A percentile compares a stretch with the other conserved stretches of the same genome.
These are phyloP conservation scores for Letharia columbiana DNA, from an alignment of 495 filamentous ascomycete species.

Conservation along the genomic window DNA sequence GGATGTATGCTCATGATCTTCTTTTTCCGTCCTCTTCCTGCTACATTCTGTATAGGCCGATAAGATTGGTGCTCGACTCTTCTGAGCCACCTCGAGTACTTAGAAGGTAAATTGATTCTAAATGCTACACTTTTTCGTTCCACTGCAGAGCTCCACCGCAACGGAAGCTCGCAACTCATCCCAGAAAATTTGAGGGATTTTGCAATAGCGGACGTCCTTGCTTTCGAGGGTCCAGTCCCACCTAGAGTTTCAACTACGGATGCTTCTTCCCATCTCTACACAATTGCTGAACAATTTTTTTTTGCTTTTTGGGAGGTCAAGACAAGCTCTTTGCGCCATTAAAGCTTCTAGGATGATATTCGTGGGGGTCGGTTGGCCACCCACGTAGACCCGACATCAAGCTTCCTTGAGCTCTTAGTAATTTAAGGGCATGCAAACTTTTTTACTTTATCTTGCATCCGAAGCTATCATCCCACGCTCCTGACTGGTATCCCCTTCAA, in stretches of 20 bases:
- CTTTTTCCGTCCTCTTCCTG: background rate
- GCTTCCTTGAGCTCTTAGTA: background rate
- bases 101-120: background rate
- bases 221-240: background rate
- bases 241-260: background rate
- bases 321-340: slow-evolving; percentile 6
- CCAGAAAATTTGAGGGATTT: background rate
- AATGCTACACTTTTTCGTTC: background rate
- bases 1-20: no score
- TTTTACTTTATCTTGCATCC: background rate
- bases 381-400: background rate
- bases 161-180: background rate
- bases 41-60: background rate
- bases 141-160: background rate
- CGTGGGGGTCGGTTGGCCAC: background rate
- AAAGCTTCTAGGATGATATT: slow-evolving; percentile 5
- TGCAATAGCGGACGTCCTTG: background rate
- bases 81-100: background rate
- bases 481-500: background rate
- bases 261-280: background rate
- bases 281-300: background rate
- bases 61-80: background rate
- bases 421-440: background rate
- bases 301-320: background rate
- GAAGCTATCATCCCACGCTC: background rate